phyloP scores from a whole-genome alignment of 225 moss, liverwort and hornwort species.

The Thuidium tamariscinum region DNA sequence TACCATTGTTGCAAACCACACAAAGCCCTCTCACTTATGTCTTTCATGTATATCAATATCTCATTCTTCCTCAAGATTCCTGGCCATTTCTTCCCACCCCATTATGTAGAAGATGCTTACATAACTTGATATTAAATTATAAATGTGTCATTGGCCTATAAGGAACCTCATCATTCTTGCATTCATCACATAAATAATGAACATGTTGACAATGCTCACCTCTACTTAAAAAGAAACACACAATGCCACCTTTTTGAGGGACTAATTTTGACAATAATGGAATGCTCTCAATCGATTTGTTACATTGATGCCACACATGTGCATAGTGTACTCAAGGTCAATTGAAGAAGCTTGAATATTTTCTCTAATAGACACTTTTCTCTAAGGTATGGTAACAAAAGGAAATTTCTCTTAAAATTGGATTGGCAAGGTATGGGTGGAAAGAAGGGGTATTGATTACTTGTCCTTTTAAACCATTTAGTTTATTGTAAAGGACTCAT shows the following conservation, averaged over 20 bases:
- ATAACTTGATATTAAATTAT: fast-evolving
- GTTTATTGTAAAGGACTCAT: fast-evolving
- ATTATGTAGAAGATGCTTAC: background rate
- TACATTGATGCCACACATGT: fast-evolving
- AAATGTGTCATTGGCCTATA: background rate
- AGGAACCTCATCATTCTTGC: fast-evolving
- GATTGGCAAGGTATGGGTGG: fast-evolving
- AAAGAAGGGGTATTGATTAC: fast-evolving
- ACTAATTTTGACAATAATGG: fast-evolving
- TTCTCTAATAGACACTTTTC: fast-evolving
- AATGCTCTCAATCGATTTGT: fast-evolving
- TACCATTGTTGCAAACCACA: background rate
- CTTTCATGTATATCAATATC: background rate
- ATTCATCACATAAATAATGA: fast-evolving
- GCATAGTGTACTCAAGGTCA: fast-evolving
- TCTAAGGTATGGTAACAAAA: fast-evolving
- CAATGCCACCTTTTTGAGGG: fast-evolving
- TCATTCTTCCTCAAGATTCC: background rate
- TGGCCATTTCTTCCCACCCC: fast-evolving
- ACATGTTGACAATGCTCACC: background rate
- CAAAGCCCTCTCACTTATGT: fast-evolving
- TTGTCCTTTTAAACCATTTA: background rate
- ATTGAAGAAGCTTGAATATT: background rate
- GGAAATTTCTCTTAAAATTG: fast-evolving
- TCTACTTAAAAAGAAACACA: background rate